Evolutionary conservation across 2,329 filamentous ascomycete species (phyloP).

Genomic region (Stachybotrys echinatus): DNA sequence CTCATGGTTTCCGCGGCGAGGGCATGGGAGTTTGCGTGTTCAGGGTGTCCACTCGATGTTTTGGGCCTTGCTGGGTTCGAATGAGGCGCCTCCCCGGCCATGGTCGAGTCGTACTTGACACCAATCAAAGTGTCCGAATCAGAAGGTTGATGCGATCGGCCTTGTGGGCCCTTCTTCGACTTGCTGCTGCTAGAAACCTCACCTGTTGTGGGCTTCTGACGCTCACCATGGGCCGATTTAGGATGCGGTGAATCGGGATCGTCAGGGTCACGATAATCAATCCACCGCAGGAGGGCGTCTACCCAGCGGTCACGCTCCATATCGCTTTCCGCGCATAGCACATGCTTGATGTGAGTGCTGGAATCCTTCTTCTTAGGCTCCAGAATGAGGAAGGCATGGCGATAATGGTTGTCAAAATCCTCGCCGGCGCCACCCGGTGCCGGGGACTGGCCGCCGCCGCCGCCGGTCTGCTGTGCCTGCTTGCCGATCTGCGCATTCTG

Average conservation of each 20-base stretch:
- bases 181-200: conserved; percentile 16
- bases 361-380: conserved; percentile 97
- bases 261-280: conserved; percentile 64
- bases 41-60: conserved; percentile 26
- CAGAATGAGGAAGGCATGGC: conserved; percentile 89
- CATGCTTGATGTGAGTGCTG: conserved; percentile 80
- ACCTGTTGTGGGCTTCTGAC: conserved; percentile 28
- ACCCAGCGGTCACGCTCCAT: conserved; percentile 92
- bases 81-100: conserved; percentile 46
- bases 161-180: conserved; percentile 24
- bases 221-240: conserved; percentile 29
- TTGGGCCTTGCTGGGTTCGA: conserved; percentile 31
- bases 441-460: conserved; percentile 49
- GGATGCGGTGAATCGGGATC: conserved; percentile 31
- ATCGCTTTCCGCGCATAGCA: conserved; percentile 93
- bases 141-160: conserved; percentile 26
- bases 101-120: conserved; percentile 53
- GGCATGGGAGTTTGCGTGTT: conserved; percentile 26
- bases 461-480: conserved; percentile 65
- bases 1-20: conserved; percentile 27
- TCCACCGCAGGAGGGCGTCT: conserved; percentile 80
- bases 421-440: conserved; percentile 53
- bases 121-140: conserved; percentile 47
- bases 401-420: conserved; percentile 87
- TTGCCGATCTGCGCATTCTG: conserved; percentile 90